A percentile compares a stretch with the other conserved stretches of the same genome.
Evolutionary conservation across 768 basidiomycete genomes (phyloP).

Genomic region (Termitomyces sp.): DNA sequence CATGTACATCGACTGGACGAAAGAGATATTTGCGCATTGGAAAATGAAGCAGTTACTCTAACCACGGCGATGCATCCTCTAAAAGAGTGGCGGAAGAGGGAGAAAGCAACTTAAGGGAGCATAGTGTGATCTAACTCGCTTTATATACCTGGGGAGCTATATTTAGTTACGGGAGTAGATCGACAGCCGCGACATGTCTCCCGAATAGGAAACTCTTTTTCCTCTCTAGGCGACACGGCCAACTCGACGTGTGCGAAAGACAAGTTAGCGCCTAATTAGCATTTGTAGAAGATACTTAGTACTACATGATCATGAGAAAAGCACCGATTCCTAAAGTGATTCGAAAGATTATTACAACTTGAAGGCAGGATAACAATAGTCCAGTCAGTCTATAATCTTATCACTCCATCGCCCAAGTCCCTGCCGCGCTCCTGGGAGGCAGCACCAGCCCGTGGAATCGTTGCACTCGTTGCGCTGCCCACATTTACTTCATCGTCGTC

Average conservation of each 20-base stretch:
- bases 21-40: background rate
- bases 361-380: background rate
- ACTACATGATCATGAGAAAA: background rate
- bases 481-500: slow-evolving; percentile 19
- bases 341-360: background rate
- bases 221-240: background rate
- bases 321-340: background rate
- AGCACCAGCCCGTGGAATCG: background rate
- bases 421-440: background rate
- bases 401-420: background rate
- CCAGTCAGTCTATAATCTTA: background rate
- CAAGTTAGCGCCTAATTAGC: too few relatives aligned
- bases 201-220: background rate
- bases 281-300: background rate
- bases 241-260: too few relatives aligned
- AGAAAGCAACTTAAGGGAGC: too few relatives aligned
- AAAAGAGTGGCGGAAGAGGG: too few relatives aligned
- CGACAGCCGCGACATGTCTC: background rate
- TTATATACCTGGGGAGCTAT: background rate
- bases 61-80: too few relatives aligned
- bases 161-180: background rate
- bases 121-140: background rate
- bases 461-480: background rate
- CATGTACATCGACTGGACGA: background rate
- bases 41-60: too few relatives aligned